Evolutionary conservation across 129 eudicot species (phyloP), one percentile per base, ranked within the genome.

Genomic region (Logfia minima): DNA sequence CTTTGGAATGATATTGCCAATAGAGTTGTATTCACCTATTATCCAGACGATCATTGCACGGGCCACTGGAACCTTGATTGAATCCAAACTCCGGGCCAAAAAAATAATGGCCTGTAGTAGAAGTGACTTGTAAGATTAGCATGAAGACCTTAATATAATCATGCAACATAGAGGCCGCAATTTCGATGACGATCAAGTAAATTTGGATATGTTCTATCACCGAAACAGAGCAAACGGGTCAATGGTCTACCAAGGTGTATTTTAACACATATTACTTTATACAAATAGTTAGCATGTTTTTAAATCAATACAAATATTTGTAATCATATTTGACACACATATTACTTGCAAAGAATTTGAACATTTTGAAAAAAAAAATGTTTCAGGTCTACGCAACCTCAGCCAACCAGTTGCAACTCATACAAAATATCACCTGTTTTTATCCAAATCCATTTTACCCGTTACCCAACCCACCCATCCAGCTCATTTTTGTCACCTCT

Each of bases 11-110:
- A 84, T 82, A 28, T 51, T 51, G 39, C 98, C 98, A 21, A 86
- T 43, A 51, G 85, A 83, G 80, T 83, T 81, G 87, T 91, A 94
- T 82, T 94, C 97, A 45, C 98, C 97, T 75, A 86, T 80, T 88
- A 94, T 81, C 96, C 96, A 84, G 24, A 94, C 83, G 64, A 94
- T 69, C 82, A 88, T 75, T 68, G 97, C 90, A 63, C 98, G 97
- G 64, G 98, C 98, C 53, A 90, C 77, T 55, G 97, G 89, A 75
- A 90, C 92, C 80, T 74, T 81, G 77, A 91, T 83, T 31, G 88
- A 73, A 79, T 94, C 97, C 92, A 94, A 83, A 76, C 83, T 84
- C 74, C 93, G 92, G 34, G 81, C 79, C 90, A 94, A 75, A 79
- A 78, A 88, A 58, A 86, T 85, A 76, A 94, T 94, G 41, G 91